Percentiles rank a stretch among this genome's conserved stretches.
Evolutionary conservation across 148 eudicot genomes (phyloP).

Genomic region (Vaccinium myrtillus): DNA sequence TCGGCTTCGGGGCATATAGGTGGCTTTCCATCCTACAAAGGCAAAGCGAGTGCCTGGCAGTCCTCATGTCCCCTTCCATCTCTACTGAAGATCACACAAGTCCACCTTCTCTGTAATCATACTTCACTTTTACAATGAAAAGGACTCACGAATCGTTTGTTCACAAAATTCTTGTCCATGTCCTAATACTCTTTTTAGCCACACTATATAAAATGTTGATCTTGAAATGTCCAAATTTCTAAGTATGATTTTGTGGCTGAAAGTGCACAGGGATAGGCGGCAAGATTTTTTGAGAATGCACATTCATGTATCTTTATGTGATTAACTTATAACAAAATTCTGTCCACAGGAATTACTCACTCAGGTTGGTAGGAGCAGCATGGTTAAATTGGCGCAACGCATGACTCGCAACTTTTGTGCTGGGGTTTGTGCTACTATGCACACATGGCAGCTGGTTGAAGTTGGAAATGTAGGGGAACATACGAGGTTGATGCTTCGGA

Average conservation of each 20-base stretch:
- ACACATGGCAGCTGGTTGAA: conserved; percentile 39
- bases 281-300: background rate
- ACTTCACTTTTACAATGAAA: conserved; percentile 14
- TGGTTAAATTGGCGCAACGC: conserved; percentile 38
- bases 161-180: background rate
- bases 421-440: conserved; percentile 37
- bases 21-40: conserved; percentile 68
- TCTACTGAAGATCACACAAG: conserved; percentile 35
- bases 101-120: background rate
- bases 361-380: conserved; percentile 29
- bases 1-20: conserved; percentile 70
- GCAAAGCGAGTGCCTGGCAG: conserved; percentile 48
- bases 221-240: background rate
- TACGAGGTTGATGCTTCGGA: conserved; percentile 34
- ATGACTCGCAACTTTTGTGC: conserved; percentile 43
- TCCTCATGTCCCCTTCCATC: conserved; percentile 33
- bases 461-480: conserved; percentile 22
- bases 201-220: background rate
- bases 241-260: background rate
- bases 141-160: background rate
- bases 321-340: no score
- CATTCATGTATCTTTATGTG: background rate
- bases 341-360: conserved; percentile 27
- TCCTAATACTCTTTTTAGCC: background rate
- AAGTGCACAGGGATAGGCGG: background rate